Percentiles rank a stretch among this genome's conserved stretches.
Evolutionary conservation across 2,329 filamentous ascomycete species (phyloP).

Genomic region (Tolypocladium sp.): DNA sequence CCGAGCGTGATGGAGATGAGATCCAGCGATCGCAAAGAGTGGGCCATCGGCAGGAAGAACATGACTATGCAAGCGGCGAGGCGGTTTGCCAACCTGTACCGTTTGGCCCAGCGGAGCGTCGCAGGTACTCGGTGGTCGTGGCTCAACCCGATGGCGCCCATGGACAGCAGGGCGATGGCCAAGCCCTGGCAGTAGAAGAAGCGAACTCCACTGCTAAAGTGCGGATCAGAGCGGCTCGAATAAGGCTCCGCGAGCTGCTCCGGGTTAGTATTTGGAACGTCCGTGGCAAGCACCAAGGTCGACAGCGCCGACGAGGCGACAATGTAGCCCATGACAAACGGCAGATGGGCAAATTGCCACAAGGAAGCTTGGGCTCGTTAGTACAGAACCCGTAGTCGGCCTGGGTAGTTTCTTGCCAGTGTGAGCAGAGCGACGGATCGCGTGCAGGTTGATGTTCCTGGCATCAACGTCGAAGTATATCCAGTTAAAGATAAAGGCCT

Average conservation of each 20-base stretch:
- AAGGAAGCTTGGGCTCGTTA: slow-evolving; percentile 27
- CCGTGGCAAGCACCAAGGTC: slow-evolving; percentile 48
- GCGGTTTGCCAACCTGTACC: slow-evolving; percentile 41
- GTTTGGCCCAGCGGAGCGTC: slow-evolving; percentile 37
- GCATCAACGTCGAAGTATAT: slow-evolving; percentile 56
- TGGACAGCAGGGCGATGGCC: slow-evolving; percentile 42
- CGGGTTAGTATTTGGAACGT: slow-evolving; percentile 36
- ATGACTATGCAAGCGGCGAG: slow-evolving; percentile 40
- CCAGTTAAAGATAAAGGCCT: too few species aligned
- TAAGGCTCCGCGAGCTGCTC: slow-evolving; percentile 43
- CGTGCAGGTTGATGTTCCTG: slow-evolving; percentile 47
- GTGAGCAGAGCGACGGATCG: slow-evolving; percentile 43
- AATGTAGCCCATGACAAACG: slow-evolving; percentile 55
- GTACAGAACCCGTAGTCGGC: background rate
- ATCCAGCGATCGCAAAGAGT: slow-evolving; percentile 32
- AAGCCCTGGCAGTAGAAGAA: slow-evolving; percentile 59
- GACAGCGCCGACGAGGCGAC: slow-evolving; percentile 49
- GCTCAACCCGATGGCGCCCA: slow-evolving; percentile 40
- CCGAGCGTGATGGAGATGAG: slow-evolving; percentile 36
- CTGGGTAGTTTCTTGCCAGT: slow-evolving; percentile 22
- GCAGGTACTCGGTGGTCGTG: slow-evolving; percentile 47
- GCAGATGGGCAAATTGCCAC: slow-evolving; percentile 49
- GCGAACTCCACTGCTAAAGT: slow-evolving; percentile 43
- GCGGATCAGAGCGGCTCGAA: slow-evolving; percentile 33
- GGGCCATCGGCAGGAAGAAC: slow-evolving; percentile 44